phyloP scores from a whole-genome alignment of 495 filamentous ascomycete genomes.

The Aspergillus wentii region DNA sequence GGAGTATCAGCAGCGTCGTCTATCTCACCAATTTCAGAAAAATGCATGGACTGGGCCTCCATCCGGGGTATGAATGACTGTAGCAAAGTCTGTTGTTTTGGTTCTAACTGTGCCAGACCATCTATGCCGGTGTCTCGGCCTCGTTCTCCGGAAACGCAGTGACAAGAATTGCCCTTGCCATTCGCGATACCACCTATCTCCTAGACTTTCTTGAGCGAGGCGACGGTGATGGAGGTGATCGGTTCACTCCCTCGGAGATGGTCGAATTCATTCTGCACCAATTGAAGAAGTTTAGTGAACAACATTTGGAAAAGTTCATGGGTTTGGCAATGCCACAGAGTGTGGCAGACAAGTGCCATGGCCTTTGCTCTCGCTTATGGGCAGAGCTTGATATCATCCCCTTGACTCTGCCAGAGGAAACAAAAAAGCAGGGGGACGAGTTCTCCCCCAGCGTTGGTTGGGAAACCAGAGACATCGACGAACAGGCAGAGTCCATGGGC shows the following conservation, averaged over 20 bases:
- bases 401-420: constrained; percentile 43
- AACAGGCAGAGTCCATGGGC: constrained; percentile 82
- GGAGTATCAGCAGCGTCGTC: constrained; percentile 25
- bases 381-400: constrained; percentile 72
- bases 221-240: constrained; percentile 23
- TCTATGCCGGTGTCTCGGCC: constrained; percentile 60
- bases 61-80: constrained; percentile 15
- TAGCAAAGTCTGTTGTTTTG: not conserved
- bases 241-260: constrained; percentile 31
- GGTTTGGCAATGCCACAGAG: constrained; percentile 41
- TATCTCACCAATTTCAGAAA: constrained; percentile 16
- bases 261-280: constrained; percentile 49
- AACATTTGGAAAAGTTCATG: constrained; percentile 63
- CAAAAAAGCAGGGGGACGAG: constrained; percentile 16
- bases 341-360: constrained; percentile 48
- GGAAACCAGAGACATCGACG: constrained; percentile 60
- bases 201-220: constrained; percentile 66
- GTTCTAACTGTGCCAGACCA: constrained; percentile 37
- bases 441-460: constrained; percentile 20
- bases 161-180: constrained; percentile 58
- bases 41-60: constrained; percentile 21
- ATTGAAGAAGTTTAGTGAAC: constrained; percentile 52
- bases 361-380: constrained; percentile 72
- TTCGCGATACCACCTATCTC: constrained; percentile 75
- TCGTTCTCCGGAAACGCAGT: constrained; percentile 43